Percentiles rank a stretch among this genome's conserved stretches.
phyloP scores from a whole-genome alignment of 164 flowering plant species.

The Hamamelis virginiana region DNA sequence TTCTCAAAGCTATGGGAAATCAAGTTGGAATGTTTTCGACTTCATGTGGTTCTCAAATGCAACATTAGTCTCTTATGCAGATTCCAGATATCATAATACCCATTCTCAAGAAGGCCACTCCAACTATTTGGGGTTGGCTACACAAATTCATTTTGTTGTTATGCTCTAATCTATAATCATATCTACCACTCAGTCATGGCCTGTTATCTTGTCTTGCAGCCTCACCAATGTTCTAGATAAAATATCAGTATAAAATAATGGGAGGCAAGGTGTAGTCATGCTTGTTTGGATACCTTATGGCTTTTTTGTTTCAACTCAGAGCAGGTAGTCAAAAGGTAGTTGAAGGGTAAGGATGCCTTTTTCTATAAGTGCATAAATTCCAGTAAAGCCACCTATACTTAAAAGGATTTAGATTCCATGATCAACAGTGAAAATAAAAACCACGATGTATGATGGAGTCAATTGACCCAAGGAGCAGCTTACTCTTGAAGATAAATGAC shows the following conservation, averaged over 20 bases:
- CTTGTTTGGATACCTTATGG: too few species aligned
- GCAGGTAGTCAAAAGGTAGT: too few species aligned
- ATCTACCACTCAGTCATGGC: neutral
- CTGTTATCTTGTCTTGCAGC: neutral
- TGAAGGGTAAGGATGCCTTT: too few species aligned
- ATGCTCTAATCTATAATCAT: neutral
- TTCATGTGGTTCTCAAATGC: neutral
- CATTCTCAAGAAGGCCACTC: neutral
- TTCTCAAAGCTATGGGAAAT: too few species aligned
- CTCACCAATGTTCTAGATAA: neutral
- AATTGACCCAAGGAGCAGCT: neutral
- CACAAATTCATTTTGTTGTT: neutral
- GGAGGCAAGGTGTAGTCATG: too few species aligned
- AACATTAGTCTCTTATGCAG: neutral
- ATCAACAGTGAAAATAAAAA: neutral
- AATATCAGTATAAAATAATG: neutral
- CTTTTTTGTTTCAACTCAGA: too few species aligned
- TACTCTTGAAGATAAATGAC: neutral
- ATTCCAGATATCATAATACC: neutral
- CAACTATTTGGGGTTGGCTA: neutral
- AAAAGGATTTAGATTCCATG: neutral
- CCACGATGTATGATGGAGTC: neutral
- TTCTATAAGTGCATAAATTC: neutral
- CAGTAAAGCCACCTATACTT: neutral
- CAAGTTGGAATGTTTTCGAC: too few species aligned